Base-by-base conservation (phyloP, 768 basidiomycete species). In the Termitomyces bulborhizus region DNA sequence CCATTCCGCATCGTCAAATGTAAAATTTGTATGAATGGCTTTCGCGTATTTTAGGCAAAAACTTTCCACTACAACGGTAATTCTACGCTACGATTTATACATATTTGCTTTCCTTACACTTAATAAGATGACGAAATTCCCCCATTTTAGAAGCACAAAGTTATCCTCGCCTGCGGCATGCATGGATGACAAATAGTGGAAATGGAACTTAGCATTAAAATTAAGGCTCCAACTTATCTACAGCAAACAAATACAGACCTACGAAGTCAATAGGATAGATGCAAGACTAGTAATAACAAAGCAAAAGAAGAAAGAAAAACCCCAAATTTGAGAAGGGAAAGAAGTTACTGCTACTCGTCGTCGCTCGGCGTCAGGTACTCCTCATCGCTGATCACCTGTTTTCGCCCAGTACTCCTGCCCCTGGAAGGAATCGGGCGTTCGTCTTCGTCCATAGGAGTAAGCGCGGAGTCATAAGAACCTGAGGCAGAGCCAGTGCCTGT, bases 371-470 rank as follows among this genome's bases (percentile, higher is more conserved):
- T 88, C 65, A 89, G 71, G 65, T 85, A 84, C 66, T 83, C 81
- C 54, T 81, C 78, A 51, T 90, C 88, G 60, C 88, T 90, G 69
- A 90, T 72, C 49, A 91, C 79, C 69, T 86, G 85, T 66, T 84
- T 88, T 58, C 88, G 77, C 31, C 80, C 82, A 18, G 76, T 72
- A 65, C 83, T 86, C 54, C 80, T 71, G 37, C 84, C 79, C 15
- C 81, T 70, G 3, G 68, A 68, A 4, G 76, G 78, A 9, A 81
- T 76, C 8, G 75, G 76, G 43, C 83, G 80, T 45, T 86, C 85
- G 56, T 90, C 89, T 57, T 91, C 88, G 45, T 90, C 88, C 85
- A 90, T 86, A 1, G 87, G 87, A 6, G 86, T 89, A 59, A 89
- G 67, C 9, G 88, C 86, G 36, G 83, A 80, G 31, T 88, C 86